Base-by-base conservation (phyloP, 2,329 filamentous ascomycete genomes). In the Aspergillus pseudoviridinutans region DNA sequence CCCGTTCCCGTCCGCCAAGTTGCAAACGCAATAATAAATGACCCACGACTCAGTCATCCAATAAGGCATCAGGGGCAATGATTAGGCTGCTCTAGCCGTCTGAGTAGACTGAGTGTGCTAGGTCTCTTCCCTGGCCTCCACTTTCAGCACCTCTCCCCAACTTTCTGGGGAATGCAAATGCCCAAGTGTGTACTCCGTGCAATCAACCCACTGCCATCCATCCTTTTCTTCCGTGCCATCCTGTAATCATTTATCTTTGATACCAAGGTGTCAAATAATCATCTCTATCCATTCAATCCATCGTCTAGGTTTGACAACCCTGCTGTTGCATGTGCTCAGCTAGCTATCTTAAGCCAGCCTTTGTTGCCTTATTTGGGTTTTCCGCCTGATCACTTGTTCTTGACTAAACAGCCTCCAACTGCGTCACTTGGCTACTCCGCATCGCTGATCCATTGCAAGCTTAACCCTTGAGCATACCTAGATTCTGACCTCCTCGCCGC, bases 391-490 rank as follows among this genome's bases (percentile, higher is more conserved):
- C 62, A 49, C 57, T 56, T 52, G 51, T 41, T 52, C 55, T 60
- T 24, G 58, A 56, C 57, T 54, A 51, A 49, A 61, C 51, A 54
- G 32, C 50, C 52, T 57, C 53, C 35, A 61, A 49, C 51, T 28
- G 47, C 20, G 24, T 38, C 14, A 38, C 32, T 38, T 38, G 32
- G 32, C 14, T 61, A 63, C 62, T 56, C 58, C 64, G 60, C 61
- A 58, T 63, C 46, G 58, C 56, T 58, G 57, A 59, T 56, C 59
- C 49, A 53, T 47, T 29, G 20, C 42, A 17, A 38, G 32, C 14
- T 55, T 59, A 62, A 62, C 65, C 61, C 60, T 61, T 66, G 64
- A 64, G 58, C 58, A 49, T 49, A n/a, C n/a, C n/a, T n/a, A 53
- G 6, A n/a, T 17, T 38, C 14, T 17, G 32, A 17, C 32, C 14